Conservation (phyloP, 306 rosid species). For the Herpetospermum pedunculosum region DNA sequence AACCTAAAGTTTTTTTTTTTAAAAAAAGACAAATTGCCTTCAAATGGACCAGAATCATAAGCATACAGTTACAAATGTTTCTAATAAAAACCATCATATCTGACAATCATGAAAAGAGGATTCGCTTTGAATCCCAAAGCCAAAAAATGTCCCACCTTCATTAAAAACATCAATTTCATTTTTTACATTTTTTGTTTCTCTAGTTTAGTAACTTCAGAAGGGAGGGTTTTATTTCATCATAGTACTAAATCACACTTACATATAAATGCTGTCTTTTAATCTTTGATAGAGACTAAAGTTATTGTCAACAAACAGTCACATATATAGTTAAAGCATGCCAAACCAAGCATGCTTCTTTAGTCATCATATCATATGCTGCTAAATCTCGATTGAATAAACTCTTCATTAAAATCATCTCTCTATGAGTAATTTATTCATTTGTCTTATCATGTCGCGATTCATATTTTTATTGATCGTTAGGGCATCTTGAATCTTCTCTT, state of each 20-base stretch:
- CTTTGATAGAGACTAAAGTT: background rate
- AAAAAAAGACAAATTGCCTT: constrained; percentile 15
- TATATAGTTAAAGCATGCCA: background rate
- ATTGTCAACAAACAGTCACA: background rate
- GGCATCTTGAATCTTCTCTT: too few relatives aligned
- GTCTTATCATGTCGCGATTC: too few relatives aligned
- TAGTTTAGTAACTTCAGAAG: background rate
- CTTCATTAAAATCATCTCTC: background rate
- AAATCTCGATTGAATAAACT: background rate
- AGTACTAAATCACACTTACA: background rate
- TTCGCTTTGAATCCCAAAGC: constrained; percentile 8
- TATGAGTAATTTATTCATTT: too few relatives aligned
- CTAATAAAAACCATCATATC: background rate
- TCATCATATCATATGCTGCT: background rate
- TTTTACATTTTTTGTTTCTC: background rate
- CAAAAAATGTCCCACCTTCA: background rate
- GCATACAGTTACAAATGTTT: constrained; percentile 3
- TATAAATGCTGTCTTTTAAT: background rate
- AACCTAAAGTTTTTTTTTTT: background rate
- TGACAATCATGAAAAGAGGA: constrained; percentile 7
- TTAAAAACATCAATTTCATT: too few relatives aligned
- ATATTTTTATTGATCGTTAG: too few relatives aligned
- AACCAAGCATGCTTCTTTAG: background rate
- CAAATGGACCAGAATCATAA: constrained; percentile 20
- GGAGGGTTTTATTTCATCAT: background rate